Conservation (phyloP, 176 grass and related monocot genomes). For the Canna indica region DNA sequence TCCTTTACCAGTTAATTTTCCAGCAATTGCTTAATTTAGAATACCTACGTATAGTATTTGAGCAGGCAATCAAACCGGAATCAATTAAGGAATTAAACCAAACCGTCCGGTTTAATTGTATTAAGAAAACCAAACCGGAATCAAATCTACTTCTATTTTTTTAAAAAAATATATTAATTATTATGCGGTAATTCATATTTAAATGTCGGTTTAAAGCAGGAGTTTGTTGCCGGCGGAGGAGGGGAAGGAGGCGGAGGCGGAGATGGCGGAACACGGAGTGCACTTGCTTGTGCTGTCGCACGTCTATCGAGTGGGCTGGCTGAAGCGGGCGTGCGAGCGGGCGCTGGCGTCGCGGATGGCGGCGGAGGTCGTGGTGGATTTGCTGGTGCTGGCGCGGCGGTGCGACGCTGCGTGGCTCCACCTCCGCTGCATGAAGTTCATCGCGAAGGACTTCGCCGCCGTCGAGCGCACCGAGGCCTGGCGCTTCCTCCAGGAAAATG, state of each 20-base stretch:
- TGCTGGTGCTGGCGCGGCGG: slow-evolving; percentile 48
- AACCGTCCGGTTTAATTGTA: no score
- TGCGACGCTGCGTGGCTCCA: slow-evolving; percentile 59
- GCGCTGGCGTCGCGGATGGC: slow-evolving; percentile 40
- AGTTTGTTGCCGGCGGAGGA: not conserved
- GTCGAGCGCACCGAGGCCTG: slow-evolving; percentile 67
- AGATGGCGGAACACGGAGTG: slow-evolving; percentile 36
- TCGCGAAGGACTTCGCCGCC: slow-evolving; percentile 58
- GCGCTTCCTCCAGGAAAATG: slow-evolving; percentile 63
- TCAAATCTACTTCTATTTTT: no score
- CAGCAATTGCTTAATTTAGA: no score
- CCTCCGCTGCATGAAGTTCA: slow-evolving; percentile 49
- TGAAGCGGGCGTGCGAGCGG: slow-evolving; percentile 55
- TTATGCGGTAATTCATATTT: not conserved
- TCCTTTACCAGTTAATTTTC: no score
- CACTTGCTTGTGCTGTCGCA: slow-evolving; percentile 71
- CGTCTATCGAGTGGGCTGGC: slow-evolving; percentile 54
- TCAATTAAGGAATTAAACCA: no score
- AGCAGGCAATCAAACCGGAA: no score
- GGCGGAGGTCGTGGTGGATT: slow-evolving; percentile 43
- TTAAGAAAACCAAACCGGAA: no score
- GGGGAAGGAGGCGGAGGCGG: slow-evolving; percentile 18
- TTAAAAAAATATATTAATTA: not conserved
- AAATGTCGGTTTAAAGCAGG: not conserved
- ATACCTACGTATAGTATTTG: no score